Base-by-base conservation (phyloP, 768 basidiomycete species). In the Kwoniella sp. region DNA sequence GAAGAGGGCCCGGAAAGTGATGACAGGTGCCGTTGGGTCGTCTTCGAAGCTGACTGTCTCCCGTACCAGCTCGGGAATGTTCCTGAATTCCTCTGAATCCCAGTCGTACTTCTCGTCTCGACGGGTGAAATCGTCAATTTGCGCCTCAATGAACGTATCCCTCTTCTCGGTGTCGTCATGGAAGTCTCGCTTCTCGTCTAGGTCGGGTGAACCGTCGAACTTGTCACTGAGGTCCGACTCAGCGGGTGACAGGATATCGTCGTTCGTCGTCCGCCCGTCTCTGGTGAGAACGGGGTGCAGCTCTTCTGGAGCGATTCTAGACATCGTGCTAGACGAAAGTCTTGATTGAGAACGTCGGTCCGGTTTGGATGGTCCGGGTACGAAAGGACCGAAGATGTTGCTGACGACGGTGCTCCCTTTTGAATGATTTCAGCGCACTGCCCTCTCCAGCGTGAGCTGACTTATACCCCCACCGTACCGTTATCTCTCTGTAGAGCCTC, bases 1-100 rank as follows among this genome's bases (percentile, higher is more conserved):
- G 25, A 58, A 11, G n/a, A 58, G 9, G 12, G 38, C 25, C 17
- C 63, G 23, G 30, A 64, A 64, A 22, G 63, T 64, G 17, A 64
- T 56, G 45, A 57, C 45, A 22, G 55, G 55, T 37, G 26, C 15
- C 4, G 63, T 64, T 26, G 54, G 54, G 37, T 64, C 55, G 26
- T 64, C 63, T 51, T 64, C 63, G 26, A 64, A 64, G 26, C 63
- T 58, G 47, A 64, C 63, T 15, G 55, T 56, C 25, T 64, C 45
- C 4, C 63, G 22, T 4, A 64, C 63, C 26, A 64, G 17, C 20
- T 64, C 63, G 0, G 63, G 63, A 4, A 64, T 64, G 37, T 58
- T 45, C 5, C 23, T 53, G 30, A 64, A 64, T 23, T 64, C 63
- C n/a, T 64, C 63, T 1, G 63, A 64, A 17, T 64, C 55, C 54